These are phyloP conservation scores for Lagenidium sp. DNA, from an alignment of 352 stramenopile species.

Conservation along the genomic window DNA sequence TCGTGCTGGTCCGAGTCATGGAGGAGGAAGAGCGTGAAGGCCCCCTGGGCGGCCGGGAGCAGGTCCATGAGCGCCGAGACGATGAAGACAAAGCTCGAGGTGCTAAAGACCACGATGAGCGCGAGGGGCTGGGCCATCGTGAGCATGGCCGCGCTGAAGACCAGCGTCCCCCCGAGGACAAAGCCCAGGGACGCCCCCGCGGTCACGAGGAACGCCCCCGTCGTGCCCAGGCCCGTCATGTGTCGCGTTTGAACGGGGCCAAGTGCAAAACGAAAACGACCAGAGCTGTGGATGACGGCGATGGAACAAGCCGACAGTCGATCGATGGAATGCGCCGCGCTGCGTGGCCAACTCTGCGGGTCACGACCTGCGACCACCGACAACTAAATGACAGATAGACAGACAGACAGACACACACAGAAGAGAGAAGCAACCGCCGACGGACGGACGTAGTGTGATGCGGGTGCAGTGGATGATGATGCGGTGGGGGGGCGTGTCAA, in stretches of 20 bases:
- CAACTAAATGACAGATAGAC: no score
- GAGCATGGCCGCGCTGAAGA: slow-evolving; percentile 16
- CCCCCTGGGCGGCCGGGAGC: slow-evolving; percentile 1
- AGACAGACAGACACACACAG: no score
- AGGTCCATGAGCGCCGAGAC: slow-evolving; percentile 7
- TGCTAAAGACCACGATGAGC: slow-evolving; percentile 18
- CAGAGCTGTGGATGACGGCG: neutral
- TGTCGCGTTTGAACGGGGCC: no score
- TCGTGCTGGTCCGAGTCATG: neutral
- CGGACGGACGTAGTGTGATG: no score
- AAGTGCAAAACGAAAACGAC: no score
- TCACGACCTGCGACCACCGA: no score
- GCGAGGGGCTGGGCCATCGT: slow-evolving; percentile 10
- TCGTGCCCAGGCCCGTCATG: no score
- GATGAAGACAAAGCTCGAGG: slow-evolving; percentile 16
- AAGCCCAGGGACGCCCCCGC: slow-evolving; percentile 7
- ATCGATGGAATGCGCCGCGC: neutral
- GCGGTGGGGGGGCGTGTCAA: no score
- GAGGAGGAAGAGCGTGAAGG: slow-evolving; percentile 1
- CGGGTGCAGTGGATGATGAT: no score
- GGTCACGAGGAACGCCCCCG: slow-evolving; percentile 9
- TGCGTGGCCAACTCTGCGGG: no score
- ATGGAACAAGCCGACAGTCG: neutral
- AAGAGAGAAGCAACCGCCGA: no score
- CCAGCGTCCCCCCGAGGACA: slow-evolving; percentile 12